phyloP scores from a whole-genome alignment of 306 rosid species.

The Sechiopsis laciniata region DNA sequence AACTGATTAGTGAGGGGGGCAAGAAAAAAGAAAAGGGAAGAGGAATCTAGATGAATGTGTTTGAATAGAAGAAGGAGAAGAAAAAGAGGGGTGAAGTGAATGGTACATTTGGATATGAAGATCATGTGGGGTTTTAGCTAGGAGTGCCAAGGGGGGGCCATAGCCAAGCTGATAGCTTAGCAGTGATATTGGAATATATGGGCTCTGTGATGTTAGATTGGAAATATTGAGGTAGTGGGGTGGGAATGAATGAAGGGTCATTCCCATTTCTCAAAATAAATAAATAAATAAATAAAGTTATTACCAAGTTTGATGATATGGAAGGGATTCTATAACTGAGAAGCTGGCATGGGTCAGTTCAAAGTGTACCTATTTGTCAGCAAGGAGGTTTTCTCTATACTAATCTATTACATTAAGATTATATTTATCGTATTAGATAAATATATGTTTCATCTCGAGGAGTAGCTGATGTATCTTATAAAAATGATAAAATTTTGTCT shows the following conservation, averaged over 20 bases:
- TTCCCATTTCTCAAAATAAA: not conserved
- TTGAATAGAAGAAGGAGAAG: conserved; percentile 15
- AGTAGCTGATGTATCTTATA: too few relatives aligned
- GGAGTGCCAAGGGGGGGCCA: conserved; percentile 17
- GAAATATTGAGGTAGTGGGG: conserved; percentile 17
- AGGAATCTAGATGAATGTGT: conserved; percentile 21
- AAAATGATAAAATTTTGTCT: too few relatives aligned
- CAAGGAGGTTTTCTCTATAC: not conserved
- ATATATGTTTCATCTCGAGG: too few relatives aligned
- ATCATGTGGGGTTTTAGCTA: conserved; percentile 21
- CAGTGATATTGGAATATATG: conserved; percentile 24
- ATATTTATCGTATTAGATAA: too few relatives aligned
- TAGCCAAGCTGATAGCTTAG: conserved; percentile 4
- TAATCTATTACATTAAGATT: not conserved
- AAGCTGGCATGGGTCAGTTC: conserved; percentile 24
- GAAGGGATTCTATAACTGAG: conserved; percentile 14
- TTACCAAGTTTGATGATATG: conserved; percentile 6
- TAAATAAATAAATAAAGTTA: not conserved
- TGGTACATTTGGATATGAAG: conserved; percentile 9
- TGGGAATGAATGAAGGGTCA: conserved; percentile 8
- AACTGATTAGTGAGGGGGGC: conserved; percentile 2
- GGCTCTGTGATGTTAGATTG: conserved; percentile 20
- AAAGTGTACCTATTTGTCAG: conserved; percentile 14
- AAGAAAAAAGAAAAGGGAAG: not conserved
- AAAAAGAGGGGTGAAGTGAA: conserved; percentile 7